A percentile compares a stretch with the other conserved stretches of the same genome.
These are phyloP conservation scores for Mortierella hygrophila DNA, from an alignment of 192 early-diverging fungal genomes.

Conservation along the genomic window DNA sequence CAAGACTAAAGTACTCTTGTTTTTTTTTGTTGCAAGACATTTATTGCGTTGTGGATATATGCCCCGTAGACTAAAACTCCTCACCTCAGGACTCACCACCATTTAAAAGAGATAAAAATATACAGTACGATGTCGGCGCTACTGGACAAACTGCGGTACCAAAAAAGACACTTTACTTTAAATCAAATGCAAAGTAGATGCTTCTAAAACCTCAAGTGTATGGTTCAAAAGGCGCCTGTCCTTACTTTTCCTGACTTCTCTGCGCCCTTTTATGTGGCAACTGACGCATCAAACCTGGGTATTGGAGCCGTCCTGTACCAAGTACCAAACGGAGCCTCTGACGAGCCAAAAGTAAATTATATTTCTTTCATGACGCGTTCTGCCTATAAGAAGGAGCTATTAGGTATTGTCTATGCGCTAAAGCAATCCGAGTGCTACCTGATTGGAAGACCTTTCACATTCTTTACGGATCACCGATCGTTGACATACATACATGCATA, in stretches of 20 bases:
- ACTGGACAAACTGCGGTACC: too few relatives aligned
- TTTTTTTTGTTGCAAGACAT: too few relatives aligned
- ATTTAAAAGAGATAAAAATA: too few relatives aligned
- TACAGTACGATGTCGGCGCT: too few relatives aligned
- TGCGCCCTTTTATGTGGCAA: constrained; percentile 34
- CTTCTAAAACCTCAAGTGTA: not conserved
- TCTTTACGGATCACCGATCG: constrained; percentile 34
- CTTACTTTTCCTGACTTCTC: not conserved
- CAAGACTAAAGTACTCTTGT: too few relatives aligned
- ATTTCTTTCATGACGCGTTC: too few relatives aligned
- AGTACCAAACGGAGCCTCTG: not conserved
- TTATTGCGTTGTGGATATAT: too few relatives aligned
- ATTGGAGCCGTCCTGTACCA: constrained; percentile 52
- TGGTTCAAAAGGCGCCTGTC: not conserved
- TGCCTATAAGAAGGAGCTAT: not conserved
- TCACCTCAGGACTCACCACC: too few relatives aligned
- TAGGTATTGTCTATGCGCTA: constrained; percentile 15
- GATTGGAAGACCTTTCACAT: constrained; percentile 27
- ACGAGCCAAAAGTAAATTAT: not conserved
- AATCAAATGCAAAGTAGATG: not conserved
- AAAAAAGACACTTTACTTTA: too few relatives aligned
- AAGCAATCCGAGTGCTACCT: constrained; percentile 42
- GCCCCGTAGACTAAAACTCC: too few relatives aligned
- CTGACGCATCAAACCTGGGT: constrained; percentile 49
- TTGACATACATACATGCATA: not conserved